These are phyloP conservation scores for Marasmius fiardii DNA, from an alignment of 1,284 basidiomycete species.

Conservation along the genomic window DNA sequence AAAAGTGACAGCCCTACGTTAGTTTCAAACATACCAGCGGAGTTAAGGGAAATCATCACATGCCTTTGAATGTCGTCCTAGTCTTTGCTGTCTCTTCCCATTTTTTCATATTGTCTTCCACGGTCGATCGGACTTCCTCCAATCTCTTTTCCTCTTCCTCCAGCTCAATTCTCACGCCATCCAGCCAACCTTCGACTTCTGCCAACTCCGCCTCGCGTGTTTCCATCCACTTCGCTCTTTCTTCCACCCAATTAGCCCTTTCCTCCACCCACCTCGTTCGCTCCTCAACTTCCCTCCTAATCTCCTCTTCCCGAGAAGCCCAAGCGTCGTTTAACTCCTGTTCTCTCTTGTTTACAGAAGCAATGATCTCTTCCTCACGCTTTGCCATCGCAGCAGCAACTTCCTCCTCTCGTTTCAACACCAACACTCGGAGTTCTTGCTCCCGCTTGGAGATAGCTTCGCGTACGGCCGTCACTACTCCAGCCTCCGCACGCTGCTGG, in stretches of 20 bases:
- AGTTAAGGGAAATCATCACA: not conserved
- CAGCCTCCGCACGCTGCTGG: conserved; percentile 31
- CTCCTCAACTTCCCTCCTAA: conserved; percentile 45
- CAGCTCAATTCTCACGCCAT: conserved; percentile 37
- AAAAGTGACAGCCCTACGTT: not conserved
- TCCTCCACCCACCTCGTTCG: conserved; percentile 30
- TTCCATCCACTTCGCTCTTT: conserved; percentile 50
- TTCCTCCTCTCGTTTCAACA: conserved; percentile 67
- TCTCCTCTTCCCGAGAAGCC: conserved; percentile 52
- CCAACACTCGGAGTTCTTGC: conserved; percentile 59
- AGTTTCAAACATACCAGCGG: not conserved
- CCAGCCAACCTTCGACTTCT: conserved; percentile 46
- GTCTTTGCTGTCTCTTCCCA: conserved; percentile 32
- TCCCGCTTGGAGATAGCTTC: conserved; percentile 63
- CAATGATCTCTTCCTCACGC: conserved; percentile 70
- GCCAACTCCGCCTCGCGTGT: conserved; percentile 49
- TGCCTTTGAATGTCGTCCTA: conserved; percentile 16
- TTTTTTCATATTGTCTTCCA: conserved; percentile 43
- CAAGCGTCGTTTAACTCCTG: conserved; percentile 67
- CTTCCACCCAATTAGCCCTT: conserved; percentile 27
- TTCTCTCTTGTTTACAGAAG: conserved; percentile 64
- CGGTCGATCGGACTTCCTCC: conserved; percentile 37
- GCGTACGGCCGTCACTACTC: conserved; percentile 51
- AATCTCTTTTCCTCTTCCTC: conserved; percentile 48
- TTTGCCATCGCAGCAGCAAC: conserved; percentile 60